A percentile compares a stretch with the other conserved stretches of the same genome.
phyloP scores from a whole-genome alignment of 805 yeast genomes.

The Pachysolen tannophilus region DNA sequence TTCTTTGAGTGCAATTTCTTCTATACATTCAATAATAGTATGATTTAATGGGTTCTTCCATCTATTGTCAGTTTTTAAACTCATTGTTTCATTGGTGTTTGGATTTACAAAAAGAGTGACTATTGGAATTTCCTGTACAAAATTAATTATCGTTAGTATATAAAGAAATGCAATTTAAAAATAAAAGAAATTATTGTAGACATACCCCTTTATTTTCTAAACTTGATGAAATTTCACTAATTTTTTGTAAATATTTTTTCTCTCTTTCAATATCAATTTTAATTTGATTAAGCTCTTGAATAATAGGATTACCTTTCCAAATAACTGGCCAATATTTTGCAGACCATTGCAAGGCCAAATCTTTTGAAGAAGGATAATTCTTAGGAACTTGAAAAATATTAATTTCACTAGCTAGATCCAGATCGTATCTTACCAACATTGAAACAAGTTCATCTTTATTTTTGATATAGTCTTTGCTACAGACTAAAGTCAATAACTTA shows the following conservation, averaged over 20 bases:
- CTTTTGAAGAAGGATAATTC: slow-evolving; percentile 63
- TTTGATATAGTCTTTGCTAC: slow-evolving; percentile 4
- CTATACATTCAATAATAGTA: slow-evolving; percentile 67
- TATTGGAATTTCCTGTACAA: slow-evolving; percentile 29
- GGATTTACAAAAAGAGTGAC: slow-evolving; percentile 64
- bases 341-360: slow-evolving; percentile 62
- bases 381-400: slow-evolving; percentile 38
- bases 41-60: slow-evolving; percentile 54
- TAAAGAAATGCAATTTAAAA: no score
- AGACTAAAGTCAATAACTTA: slow-evolving; percentile 4
- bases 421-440: not conserved
- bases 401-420: not conserved
- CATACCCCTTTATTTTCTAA: slow-evolving; percentile 15
- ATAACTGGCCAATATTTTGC: slow-evolving; percentile 72
- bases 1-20: slow-evolving; percentile 52
- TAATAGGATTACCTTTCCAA: slow-evolving; percentile 90
- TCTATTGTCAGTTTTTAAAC: slow-evolving; percentile 32
- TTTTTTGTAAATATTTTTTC: slow-evolving; percentile 19
- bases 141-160: slow-evolving; percentile 1
- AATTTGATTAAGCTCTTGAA: slow-evolving; percentile 56
- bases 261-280: slow-evolving; percentile 39
- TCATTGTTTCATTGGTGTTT: slow-evolving; percentile 27
- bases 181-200: slow-evolving; percentile 11
- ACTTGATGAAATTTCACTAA: slow-evolving; percentile 21
- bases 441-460: not conserved